A percentile compares a stretch with the other conserved stretches of the same genome.
Conservation (phyloP, 2,329 filamentous ascomycete genomes). For the Claviceps capensis region DNA sequence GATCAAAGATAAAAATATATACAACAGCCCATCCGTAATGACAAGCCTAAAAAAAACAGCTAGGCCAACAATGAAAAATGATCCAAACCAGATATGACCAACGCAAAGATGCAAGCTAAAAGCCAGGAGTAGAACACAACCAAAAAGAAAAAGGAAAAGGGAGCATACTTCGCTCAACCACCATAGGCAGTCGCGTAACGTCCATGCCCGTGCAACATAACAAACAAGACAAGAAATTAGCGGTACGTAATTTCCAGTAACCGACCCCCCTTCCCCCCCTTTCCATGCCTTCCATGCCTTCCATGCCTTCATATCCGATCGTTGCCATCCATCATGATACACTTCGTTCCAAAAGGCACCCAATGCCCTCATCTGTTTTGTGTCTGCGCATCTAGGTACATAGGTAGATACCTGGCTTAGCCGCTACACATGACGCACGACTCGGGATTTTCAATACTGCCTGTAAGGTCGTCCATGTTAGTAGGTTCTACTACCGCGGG, state of each 20-base stretch:
- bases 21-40: neutral
- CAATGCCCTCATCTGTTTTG: neutral
- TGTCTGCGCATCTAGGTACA: constrained; percentile 7
- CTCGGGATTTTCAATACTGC: constrained; percentile 95
- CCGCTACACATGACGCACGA: constrained; percentile 95
- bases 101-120: neutral
- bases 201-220: constrained; percentile 1
- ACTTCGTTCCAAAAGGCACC: constrained; percentile 2
- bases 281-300: neutral
- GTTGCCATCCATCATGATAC: constrained; percentile 18
- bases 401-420: constrained; percentile 29
- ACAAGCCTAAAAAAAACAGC: neutral
- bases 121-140: too few species aligned
- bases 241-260: neutral
- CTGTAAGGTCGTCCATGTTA: constrained; percentile 24
- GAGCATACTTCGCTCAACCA: constrained; percentile 1
- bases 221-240: constrained; percentile 11
- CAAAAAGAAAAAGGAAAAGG: neutral
- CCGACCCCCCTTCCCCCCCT: neutral
- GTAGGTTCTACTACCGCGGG: too few species aligned
- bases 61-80: neutral
- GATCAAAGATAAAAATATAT: neutral
- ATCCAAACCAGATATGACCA: neutral
- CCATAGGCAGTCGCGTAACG: neutral
- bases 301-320: constrained; percentile 16